These are phyloP conservation scores for Tuber melanosporum DNA, from an alignment of 495 filamentous ascomycete genomes.

Conservation along the genomic window DNA sequence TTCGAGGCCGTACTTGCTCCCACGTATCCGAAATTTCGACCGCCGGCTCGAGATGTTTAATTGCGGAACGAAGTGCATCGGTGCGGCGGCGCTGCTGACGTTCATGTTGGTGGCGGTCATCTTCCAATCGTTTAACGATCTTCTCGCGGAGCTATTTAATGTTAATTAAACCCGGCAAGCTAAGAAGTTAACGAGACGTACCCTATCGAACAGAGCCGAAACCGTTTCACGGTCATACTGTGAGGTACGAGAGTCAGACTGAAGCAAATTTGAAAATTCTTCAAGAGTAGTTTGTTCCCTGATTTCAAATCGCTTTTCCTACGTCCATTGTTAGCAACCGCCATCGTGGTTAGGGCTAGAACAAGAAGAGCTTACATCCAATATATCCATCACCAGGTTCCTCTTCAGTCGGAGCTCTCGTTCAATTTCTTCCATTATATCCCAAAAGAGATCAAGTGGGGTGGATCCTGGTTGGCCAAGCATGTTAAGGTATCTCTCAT, in stretches of 20 bases:
- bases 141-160: constrained; percentile 65
- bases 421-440: constrained; percentile 90
- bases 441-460: constrained; percentile 95
- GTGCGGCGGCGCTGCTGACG: constrained; percentile 77
- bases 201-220: constrained; percentile 69
- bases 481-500: constrained; percentile 76
- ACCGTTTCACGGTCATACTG: constrained; percentile 71
- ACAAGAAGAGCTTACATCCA: constrained; percentile 61
- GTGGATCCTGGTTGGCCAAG: constrained; percentile 81
- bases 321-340: constrained; percentile 18
- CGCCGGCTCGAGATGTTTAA: constrained; percentile 89
- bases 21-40: constrained; percentile 70
- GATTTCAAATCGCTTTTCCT: constrained; percentile 90
- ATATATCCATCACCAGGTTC: constrained; percentile 80
- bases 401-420: constrained; percentile 68
- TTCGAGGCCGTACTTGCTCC: constrained; percentile 69
- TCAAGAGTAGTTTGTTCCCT: constrained; percentile 77
- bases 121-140: constrained; percentile 65
- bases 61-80: constrained; percentile 75
- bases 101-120: constrained; percentile 75
- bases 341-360: constrained; percentile 13
- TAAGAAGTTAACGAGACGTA: constrained; percentile 40
- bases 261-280: constrained; percentile 72
- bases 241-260: constrained; percentile 75
- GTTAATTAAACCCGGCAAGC: constrained; percentile 10